Percentiles rank a stretch among this genome's conserved stretches.
phyloP scores from a whole-genome alignment of 78 protist genomes.

The Dictyostelium discoideum region dicty_2.7 NC_007090.3:3898001-3898500 shows the following conservation, averaged over 20 bases:
- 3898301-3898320: not conserved
- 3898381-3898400: constrained; percentile 32
- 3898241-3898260: not conserved
- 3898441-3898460: constrained; percentile 8
- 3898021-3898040: constrained; percentile 87
- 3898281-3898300: not conserved
- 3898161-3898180: constrained; percentile 31
- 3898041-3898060: constrained; percentile 66
- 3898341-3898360: constrained; percentile 16
- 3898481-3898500: constrained; percentile 13
- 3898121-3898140: constrained; percentile 50
- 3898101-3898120: constrained; percentile 60
- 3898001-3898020: constrained; percentile 91
- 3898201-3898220: constrained; percentile 37
- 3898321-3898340: not conserved
- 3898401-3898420: not conserved
- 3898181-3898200: constrained; percentile 27
- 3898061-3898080: constrained; percentile 15
- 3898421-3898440: constrained; percentile 22
- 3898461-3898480: constrained; percentile 42
- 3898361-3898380: constrained; percentile 39
- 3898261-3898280: constrained; percentile 46
- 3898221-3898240: not conserved
- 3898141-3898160: not conserved
- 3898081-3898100: constrained; percentile 19